phyloP scores from a whole-genome alignment of 176 grass and related monocot species.

The Tillandsia leiboldiana region DNA sequence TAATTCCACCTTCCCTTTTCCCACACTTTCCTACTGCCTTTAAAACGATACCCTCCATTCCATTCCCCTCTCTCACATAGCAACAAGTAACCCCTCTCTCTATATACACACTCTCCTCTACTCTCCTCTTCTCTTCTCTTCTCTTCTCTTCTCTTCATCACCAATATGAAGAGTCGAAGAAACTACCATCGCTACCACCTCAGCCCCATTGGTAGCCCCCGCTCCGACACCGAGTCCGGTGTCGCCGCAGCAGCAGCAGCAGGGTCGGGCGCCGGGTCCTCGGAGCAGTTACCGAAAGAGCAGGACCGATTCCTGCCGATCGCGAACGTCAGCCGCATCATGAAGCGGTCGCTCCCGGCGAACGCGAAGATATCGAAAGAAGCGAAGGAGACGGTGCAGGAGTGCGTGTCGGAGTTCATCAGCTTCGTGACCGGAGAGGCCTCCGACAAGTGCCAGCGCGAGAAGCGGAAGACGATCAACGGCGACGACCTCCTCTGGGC shows the following conservation, averaged over 20 bases:
- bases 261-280: constrained; percentile 9
- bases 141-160: neutral
- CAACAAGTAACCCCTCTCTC: neutral
- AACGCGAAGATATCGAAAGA: constrained; percentile 96
- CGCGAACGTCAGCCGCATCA: constrained; percentile 92
- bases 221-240: constrained; percentile 59
- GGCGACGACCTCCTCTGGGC: constrained; percentile 93
- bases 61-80: neutral
- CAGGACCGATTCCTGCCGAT: constrained; percentile 89
- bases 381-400: constrained; percentile 89
- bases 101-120: neutral
- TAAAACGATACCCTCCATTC: constrained; percentile 17
- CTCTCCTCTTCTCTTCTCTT: neutral
- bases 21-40: constrained; percentile 22
- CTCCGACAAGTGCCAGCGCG: constrained; percentile 94
- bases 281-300: constrained; percentile 53
- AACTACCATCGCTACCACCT: constrained; percentile 37
- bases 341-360: constrained; percentile 74
- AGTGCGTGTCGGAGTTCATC: constrained; percentile 98
- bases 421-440: constrained; percentile 91
- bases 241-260: neutral
- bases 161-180: constrained; percentile 58
- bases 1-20: neutral
- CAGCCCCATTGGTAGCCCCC: constrained; percentile 50
- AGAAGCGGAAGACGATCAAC: constrained; percentile 98